Percentiles rank a stretch among this genome's conserved stretches.
These are phyloP conservation scores for Lycium ferocissimum DNA, from an alignment of 257 asterid species.

Conservation along the genomic window DNA sequence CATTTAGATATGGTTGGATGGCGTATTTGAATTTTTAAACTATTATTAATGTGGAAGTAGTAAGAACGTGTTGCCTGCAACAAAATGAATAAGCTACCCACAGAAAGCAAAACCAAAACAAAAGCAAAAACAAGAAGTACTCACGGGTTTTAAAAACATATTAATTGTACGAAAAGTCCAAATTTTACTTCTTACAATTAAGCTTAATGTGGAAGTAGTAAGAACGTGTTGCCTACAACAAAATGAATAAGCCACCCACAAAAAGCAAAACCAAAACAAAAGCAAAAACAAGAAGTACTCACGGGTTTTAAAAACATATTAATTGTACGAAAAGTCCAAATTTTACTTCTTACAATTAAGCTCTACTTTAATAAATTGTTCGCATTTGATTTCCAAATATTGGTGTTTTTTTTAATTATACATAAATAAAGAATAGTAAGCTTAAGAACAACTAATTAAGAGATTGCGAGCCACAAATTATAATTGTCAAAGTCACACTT, in stretches of 20 bases:
- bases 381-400: not conserved
- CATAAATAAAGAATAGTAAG: not conserved
- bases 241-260: not conserved
- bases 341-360: not conserved
- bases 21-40: too few species aligned
- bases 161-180: not conserved
- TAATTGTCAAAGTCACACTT: not conserved
- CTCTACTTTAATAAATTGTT: not conserved
- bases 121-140: too few species aligned
- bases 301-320: not conserved
- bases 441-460: not conserved
- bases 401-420: not conserved
- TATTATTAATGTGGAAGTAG: not conserved
- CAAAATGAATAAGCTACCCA: not conserved
- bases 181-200: not conserved
- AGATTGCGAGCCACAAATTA: constrained; percentile 2
- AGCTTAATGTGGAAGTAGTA: not conserved
- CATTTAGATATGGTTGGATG: too few species aligned
- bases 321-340: not conserved
- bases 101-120: not conserved
- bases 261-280: not conserved
- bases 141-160: not conserved
- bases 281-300: not conserved
- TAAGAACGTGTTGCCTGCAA: not conserved
- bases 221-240: constrained; percentile 11